Conservation (phyloP, 169 alveolate species). For the Perkinsus marinus region DNA sequence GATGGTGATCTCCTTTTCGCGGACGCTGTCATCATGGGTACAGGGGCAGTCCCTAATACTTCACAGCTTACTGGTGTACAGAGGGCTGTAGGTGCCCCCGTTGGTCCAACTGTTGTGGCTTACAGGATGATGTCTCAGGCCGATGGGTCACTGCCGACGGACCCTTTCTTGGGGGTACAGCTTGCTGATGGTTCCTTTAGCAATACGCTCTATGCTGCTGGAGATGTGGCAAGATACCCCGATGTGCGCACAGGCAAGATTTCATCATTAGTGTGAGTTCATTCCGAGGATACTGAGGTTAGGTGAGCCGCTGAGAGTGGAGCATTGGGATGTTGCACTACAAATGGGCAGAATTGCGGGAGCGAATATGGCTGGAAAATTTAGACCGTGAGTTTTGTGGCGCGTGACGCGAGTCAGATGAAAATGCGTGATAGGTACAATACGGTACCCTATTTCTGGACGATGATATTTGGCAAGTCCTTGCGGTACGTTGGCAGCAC, state of each 20-base stretch:
- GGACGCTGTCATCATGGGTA: conserved; percentile 20
- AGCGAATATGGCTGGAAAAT: conserved; percentile 15
- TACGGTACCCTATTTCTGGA: conserved; percentile 25
- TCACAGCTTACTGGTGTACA: not conserved
- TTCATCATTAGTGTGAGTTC: not conserved
- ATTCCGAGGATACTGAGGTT: not conserved
- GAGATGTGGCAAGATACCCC: conserved; percentile 28
- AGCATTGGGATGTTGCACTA: conserved; percentile 28
- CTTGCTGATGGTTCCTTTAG: not conserved
- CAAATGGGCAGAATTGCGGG: conserved; percentile 30
- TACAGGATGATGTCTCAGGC: not conserved
- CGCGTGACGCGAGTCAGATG: not conserved
- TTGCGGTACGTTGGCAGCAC: conserved; percentile 8
- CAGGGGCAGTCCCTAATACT: conserved; percentile 15
- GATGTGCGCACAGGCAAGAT: conserved; percentile 14
- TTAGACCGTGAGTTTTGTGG: not conserved
- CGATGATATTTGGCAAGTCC: conserved; percentile 15
- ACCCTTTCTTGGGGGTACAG: not conserved
- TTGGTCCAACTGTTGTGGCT: not conserved
- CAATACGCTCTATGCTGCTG: conserved; percentile 13
- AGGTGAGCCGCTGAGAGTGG: conserved; percentile 9
- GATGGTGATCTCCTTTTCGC: conserved; percentile 17
- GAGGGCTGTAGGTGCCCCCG: not conserved
- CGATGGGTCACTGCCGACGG: not conserved
- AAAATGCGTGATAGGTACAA: conserved; percentile 1